Percentiles rank a stretch among this genome's conserved stretches.
These are phyloP conservation scores for Sclerotinia borealis DNA, from an alignment of 2,329 filamentous ascomycete species.

Conservation along the genomic window DNA sequence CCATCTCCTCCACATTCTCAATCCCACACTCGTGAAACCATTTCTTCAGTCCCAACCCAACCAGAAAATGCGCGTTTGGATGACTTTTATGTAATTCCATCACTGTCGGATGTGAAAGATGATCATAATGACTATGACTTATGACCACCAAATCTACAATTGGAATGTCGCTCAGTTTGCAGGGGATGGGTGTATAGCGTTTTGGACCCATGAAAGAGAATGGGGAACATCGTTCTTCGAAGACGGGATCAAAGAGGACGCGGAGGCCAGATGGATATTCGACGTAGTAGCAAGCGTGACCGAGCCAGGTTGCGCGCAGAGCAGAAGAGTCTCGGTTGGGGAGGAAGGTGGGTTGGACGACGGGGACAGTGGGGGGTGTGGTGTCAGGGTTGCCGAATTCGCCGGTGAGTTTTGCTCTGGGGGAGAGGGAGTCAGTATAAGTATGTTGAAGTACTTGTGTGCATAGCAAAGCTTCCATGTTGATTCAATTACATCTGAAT, in stretches of 20 bases:
- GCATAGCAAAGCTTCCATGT: neutral
- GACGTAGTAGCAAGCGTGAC: slow-evolving; percentile 88
- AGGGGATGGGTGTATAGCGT: slow-evolving; percentile 72
- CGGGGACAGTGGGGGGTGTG: slow-evolving; percentile 53
- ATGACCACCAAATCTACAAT: slow-evolving; percentile 57
- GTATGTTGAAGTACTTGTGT: neutral
- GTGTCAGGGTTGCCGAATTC: slow-evolving; percentile 44
- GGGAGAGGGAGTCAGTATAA: neutral
- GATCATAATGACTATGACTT: slow-evolving; percentile 75
- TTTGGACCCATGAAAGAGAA: slow-evolving; percentile 65
- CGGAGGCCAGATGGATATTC: slow-evolving; percentile 83
- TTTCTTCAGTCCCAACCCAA: slow-evolving; percentile 71
- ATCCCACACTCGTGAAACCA: slow-evolving; percentile 75
- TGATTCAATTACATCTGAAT: too few species aligned
- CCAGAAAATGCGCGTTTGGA: slow-evolving; percentile 81
- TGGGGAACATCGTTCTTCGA: slow-evolving; percentile 80
- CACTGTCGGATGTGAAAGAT: slow-evolving; percentile 73
- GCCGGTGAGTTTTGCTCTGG: slow-evolving; percentile 20
- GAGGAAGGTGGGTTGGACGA: slow-evolving; percentile 55
- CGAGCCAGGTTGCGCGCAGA: slow-evolving; percentile 87
- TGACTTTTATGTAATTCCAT: slow-evolving; percentile 63
- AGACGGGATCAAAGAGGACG: slow-evolving; percentile 90
- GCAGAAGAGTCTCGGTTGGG: slow-evolving; percentile 46
- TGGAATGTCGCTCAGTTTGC: slow-evolving; percentile 71
- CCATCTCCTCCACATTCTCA: slow-evolving; percentile 74